phyloP scores from a whole-genome alignment of 352 stramenopile species.

The Phytophthora kernoviae region DNA sequence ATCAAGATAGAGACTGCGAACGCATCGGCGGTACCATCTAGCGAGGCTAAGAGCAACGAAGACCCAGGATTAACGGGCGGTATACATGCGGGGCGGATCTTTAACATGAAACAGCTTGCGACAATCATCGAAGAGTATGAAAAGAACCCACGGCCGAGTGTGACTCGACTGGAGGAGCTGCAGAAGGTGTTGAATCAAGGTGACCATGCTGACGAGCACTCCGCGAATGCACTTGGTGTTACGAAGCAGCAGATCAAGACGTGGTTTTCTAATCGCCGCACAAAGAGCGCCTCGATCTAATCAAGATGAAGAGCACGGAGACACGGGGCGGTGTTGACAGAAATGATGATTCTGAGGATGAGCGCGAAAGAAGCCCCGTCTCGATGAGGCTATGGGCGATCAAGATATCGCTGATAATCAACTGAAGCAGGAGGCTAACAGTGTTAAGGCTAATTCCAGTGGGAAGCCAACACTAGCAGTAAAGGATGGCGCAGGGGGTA shows the following conservation, averaged over 20 bases:
- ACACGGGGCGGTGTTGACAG: slow-evolving; percentile 25
- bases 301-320: slow-evolving; percentile 80
- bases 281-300: slow-evolving; percentile 76
- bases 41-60: slow-evolving; percentile 26
- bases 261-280: slow-evolving; percentile 84
- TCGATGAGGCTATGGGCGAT: not conserved
- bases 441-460: slow-evolving; percentile 5
- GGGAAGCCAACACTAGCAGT: slow-evolving; percentile 18
- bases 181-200: slow-evolving; percentile 73
- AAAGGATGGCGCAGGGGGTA: slow-evolving; percentile 25
- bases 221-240: slow-evolving; percentile 45
- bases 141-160: slow-evolving; percentile 73
- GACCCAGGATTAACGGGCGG: slow-evolving; percentile 20
- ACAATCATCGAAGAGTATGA: slow-evolving; percentile 88
- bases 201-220: slow-evolving; percentile 68
- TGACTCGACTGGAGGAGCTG: slow-evolving; percentile 70
- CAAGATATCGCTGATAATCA: slow-evolving; percentile 15
- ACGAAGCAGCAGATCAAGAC: slow-evolving; percentile 86
- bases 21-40: slow-evolving; percentile 8
- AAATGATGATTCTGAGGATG: slow-evolving; percentile 41
- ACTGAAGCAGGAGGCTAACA: slow-evolving; percentile 25
- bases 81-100: slow-evolving; percentile 68
- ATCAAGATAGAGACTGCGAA: slow-evolving; percentile 33
- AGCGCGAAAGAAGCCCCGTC: slow-evolving; percentile 17
- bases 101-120: slow-evolving; percentile 86